Evolutionary conservation across 495 filamentous ascomycete species (phyloP), one percentile per base, ranked within the genome.

Genomic region (Tetracladium marchalianum): DNA sequence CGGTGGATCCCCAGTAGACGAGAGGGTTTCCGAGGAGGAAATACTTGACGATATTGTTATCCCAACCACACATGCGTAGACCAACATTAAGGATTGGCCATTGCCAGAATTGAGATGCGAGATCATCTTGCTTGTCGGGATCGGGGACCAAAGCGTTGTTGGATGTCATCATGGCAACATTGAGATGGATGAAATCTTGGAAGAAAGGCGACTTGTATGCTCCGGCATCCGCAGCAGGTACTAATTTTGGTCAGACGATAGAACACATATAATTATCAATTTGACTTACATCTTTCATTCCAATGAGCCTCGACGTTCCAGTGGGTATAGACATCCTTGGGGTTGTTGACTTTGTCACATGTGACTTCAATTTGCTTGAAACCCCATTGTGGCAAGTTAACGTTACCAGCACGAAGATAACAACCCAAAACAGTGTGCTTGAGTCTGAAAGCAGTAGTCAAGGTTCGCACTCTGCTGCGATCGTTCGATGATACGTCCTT

Each of bases 101-200:
- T 65, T 98, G 90, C 92, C 92, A 98, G 70, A 90, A 95, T 47
- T 89, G 76, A 15, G 92, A 97, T 36, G 92, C 93, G 24, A 98
- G 74, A 61, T 98, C 92, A 60, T 98, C 92, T 66, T 97, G 92
- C 74, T 98, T 98, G 64, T 98, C 92, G 4, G 92, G 93, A 58
- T 98, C 93, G 10, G 92, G 92, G 36, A 98, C 90, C 16, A 98
- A 77, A 34, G 92, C 92, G 62, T 98, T 98, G 70, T 98, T 98
- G 11, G 93, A 97, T 13, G 92, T 98, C 93, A 97, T 96, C 92
- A 98, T 98, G 44, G 93, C 92, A 47, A 98, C 92, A 64, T 98
- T 98, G 39, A 98, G 62, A 62, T 98, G 92, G 55, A 98, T 78
- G 63, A 98, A 98, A 66, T 97, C 93, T 58, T 87, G 87, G 47